Evolutionary conservation across 805 yeast species (phyloP), one percentile per base, ranked within the genome.

Genomic region (Torulaspora indica): DNA sequence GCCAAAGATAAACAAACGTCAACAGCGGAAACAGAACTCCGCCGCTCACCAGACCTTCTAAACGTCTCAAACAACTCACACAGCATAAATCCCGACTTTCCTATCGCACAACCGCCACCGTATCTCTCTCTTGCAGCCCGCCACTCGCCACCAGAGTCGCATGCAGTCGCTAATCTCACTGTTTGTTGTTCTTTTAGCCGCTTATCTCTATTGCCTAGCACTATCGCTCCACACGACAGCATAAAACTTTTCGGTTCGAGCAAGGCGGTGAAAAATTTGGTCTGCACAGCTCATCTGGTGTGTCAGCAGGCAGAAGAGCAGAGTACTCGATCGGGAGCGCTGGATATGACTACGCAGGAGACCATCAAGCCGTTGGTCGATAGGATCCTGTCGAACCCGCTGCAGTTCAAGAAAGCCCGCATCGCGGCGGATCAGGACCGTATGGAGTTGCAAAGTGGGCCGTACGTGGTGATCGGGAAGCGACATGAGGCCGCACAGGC

Each of bases 311-410:
- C 5, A 20, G n/a, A n/a, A n/a, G n/a, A n/a, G n/a, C n/a, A n/a
- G n/a, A n/a, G n/a, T n/a, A n/a, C n/a, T n/a, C n/a, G 22, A 20
- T 20, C 22, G 22, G 20, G 12, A 18, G 36, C 13, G 25, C 14
- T 33, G n/a, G 39, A 14, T n/a, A 35, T 59, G 63, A 53, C 58
- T 17, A 54, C 59, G 12, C 63, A 55, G 37, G 63, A 61, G 27
- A 51, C 61, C 22, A 45, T 63, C 32, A 60, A 61, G 39, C 85
- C 86, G n/a, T 60, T 79, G 35, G 76, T 81, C 47, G 85, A 80
- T 54, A 70, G 84, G 54, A 71, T 82, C 43, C 68, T 81, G 32
- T 65, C 80, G 23, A 76, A 77, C 45, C 89, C 88, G 8, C 60
- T 82, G 40, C 71, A 70, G 23, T 87, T 86, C 63, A 78, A 75